phyloP scores from a whole-genome alignment of 139 green algal genomes.

The Chlorella vulgaris region DNA sequence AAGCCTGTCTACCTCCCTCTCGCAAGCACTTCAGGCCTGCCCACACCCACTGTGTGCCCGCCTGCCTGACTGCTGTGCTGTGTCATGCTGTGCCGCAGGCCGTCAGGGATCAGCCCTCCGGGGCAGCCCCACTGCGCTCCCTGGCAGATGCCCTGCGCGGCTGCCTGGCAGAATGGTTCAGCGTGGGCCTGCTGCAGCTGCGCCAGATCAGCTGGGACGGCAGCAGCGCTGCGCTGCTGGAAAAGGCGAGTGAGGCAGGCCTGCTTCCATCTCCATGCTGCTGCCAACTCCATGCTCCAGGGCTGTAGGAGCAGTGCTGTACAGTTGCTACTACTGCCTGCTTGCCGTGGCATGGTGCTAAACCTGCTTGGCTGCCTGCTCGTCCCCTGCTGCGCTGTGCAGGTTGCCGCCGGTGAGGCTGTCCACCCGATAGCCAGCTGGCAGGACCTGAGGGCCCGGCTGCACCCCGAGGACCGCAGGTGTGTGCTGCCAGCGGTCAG shows the following conservation, averaged over 20 bases:
- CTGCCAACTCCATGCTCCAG: not conserved
- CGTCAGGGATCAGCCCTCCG: not conserved
- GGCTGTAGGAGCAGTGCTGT: not conserved
- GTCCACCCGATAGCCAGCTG: constrained; percentile 68
- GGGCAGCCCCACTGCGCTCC: constrained; percentile 7
- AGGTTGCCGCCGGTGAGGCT: constrained; percentile 62
- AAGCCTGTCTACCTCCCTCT: too few relatives aligned
- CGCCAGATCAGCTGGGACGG: constrained; percentile 71
- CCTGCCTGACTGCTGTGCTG: too few relatives aligned
- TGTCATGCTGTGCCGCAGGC: too few relatives aligned
- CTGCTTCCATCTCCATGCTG: too few relatives aligned
- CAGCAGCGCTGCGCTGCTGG: constrained; percentile 63
- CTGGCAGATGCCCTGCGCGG: constrained; percentile 42
- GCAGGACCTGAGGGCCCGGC: constrained; percentile 60
- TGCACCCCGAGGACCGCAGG: constrained; percentile 45
- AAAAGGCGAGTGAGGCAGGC: constrained; percentile 57
- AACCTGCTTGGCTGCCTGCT: too few relatives aligned
- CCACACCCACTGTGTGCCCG: too few relatives aligned
- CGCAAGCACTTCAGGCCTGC: too few relatives aligned
- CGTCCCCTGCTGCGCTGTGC: not conserved
- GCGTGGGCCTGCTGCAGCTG: constrained; percentile 72
- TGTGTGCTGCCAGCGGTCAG: not conserved
- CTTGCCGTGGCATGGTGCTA: too few relatives aligned
- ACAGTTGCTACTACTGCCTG: not conserved
- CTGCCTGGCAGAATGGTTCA: constrained; percentile 74